Percentiles rank a stretch among this genome's conserved stretches.
Evolutionary conservation across 139 green algal genomes (phyloP).

Genomic region (Haematococcus sp.): DNA sequence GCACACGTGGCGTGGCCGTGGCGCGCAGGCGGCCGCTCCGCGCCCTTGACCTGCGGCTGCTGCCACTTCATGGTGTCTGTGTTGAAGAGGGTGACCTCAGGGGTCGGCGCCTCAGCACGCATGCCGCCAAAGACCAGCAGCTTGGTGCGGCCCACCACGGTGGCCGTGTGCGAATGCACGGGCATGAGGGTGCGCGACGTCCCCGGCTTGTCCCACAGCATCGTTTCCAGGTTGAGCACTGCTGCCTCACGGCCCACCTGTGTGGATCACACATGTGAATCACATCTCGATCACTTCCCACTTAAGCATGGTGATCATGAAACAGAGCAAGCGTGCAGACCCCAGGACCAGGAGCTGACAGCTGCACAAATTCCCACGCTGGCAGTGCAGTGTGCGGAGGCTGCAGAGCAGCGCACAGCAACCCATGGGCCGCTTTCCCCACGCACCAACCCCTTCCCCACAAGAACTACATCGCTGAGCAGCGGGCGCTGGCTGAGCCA

Average conservation of each 20-base stretch:
- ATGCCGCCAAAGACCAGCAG: conserved; percentile 39
- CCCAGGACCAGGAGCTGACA: too few species aligned
- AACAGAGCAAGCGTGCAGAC: too few species aligned
- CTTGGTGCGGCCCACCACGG: conserved; percentile 46
- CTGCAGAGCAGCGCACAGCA: too few species aligned
- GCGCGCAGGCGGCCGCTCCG: conserved; percentile 38
- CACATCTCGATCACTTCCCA: too few species aligned
- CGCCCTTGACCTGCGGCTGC: conserved; percentile 31
- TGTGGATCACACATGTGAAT: too few species aligned
- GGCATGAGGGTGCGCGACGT: conserved; percentile 13
- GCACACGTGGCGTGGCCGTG: conserved; percentile 43
- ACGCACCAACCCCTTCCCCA: too few species aligned
- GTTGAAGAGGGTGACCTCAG: conserved; percentile 34
- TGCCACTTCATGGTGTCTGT: conserved; percentile 47
- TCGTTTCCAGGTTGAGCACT: conserved; percentile 47
- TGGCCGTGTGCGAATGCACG: conserved; percentile 19
- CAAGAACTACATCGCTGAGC: too few species aligned
- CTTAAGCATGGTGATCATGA: too few species aligned
- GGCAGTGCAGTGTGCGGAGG: too few species aligned
- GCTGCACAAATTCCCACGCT: too few species aligned
- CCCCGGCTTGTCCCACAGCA: conserved; percentile 44
- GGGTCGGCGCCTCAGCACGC: conserved; percentile 8
- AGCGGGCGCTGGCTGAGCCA: too few species aligned
- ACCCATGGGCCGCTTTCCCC: too few species aligned
- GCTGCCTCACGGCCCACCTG: conserved; percentile 44